These are phyloP conservation scores for Xylaria sp. DNA, from an alignment of 2,329 filamentous ascomycete genomes.

Conservation along the genomic window DNA sequence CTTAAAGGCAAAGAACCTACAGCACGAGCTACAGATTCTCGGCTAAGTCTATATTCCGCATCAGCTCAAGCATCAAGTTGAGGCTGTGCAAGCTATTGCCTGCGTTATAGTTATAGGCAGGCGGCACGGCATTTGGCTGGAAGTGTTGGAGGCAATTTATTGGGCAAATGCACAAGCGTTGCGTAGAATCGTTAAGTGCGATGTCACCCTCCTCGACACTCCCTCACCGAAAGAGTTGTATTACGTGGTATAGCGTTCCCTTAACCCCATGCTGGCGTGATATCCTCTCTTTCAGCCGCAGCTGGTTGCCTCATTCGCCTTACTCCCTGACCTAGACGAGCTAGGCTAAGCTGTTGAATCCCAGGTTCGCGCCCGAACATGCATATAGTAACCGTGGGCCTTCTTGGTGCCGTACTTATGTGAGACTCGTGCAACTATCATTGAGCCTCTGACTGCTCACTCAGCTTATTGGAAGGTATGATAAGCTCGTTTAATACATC, in stretches of 20 bases:
- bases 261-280: not conserved
- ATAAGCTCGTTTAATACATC: too few relatives aligned
- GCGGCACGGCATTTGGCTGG: not conserved
- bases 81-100: not conserved
- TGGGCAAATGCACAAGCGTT: not conserved
- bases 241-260: not conserved
- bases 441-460: too few relatives aligned
- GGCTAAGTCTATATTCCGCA: not conserved
- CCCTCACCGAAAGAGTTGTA: not conserved
- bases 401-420: too few relatives aligned
- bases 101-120: not conserved
- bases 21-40: not conserved
- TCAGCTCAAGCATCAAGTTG: too few relatives aligned
- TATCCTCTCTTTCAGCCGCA: not conserved
- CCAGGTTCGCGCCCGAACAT: not conserved
- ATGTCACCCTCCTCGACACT: not conserved
- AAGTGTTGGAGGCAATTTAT: not conserved
- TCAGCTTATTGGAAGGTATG: too few relatives aligned
- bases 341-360: not conserved
- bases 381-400: too few relatives aligned
- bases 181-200: not conserved
- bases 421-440: too few relatives aligned
- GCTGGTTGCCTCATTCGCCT: not conserved
- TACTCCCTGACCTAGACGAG: not conserved
- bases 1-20: not conserved